Base-by-base conservation (phyloP, 257 asterid species). In the Nicotiana undulata region DNA sequence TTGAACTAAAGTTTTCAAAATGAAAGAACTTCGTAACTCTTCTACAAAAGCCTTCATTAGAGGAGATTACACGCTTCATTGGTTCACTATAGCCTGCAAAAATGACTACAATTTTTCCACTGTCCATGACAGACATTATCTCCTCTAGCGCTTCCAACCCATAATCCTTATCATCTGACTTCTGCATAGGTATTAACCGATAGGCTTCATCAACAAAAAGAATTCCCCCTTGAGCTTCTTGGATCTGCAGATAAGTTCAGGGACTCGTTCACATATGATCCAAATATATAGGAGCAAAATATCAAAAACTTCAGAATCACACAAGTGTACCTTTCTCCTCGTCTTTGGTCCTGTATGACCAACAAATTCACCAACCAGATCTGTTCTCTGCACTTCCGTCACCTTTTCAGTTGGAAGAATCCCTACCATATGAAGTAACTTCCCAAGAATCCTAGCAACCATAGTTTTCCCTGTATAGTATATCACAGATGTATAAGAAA, bases 11-110 rank as follows among this genome's bases (percentile, higher is more conserved):
- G 86, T 94, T 97, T 9, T 90, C 94, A 63, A 94, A 94, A 31
- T 87, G 90, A 85, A 94, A 94, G 85, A 91, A 90, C 83, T 94
- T 93, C 0, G 98, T 93, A 77, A 94, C 96, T 81, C 98, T 90
- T 82, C 98, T 87, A 87, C 98, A 89, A 83, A 94, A 90, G 72
- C 98, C 98, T 82, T 93, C 96, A 2, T 94, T 94, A 11, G 98
- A 93, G 76, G 89, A 66, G 56, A 93, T 91, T 31, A 94, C 96
- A 6, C 96, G 96, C 82, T 90, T 90, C 98, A 94, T 93, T 37
- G 98, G 98, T 85, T 93, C 95, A 12, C 93, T 89, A 18, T 94
- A 94, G 51, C 98, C 98, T 9, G 98, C 98, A 84, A 94, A 94
- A 75, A 94, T 93, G 5, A 93, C 98, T 0, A 94, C 97, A 6